Percentiles rank a stretch among this genome's conserved stretches.
Evolutionary conservation across 1,284 basidiomycete species (phyloP).

Genomic region (Sporisorium reilianum): DNA sequence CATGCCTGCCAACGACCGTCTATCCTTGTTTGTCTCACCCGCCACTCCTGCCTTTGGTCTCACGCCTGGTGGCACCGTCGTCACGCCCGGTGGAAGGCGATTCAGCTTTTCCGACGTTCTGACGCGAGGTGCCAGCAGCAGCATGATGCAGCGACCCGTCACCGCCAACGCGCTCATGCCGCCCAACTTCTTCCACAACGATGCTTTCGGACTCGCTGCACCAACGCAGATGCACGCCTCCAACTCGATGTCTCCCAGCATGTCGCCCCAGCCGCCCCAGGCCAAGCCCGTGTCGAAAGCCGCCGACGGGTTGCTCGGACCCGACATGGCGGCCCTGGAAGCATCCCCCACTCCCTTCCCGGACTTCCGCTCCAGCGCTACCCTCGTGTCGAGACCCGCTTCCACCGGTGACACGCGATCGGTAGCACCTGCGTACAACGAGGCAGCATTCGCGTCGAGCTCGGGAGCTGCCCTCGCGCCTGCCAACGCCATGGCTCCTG

Average conservation of each 20-base stretch:
- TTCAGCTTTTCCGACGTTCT: constrained; percentile 50
- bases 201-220: constrained; percentile 12
- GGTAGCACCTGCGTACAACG: constrained; percentile 12
- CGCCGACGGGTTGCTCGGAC: neutral
- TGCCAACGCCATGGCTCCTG: constrained; percentile 5
- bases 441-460: constrained; percentile 12
- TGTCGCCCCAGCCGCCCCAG: constrained; percentile 23
- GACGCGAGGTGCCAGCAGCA: constrained; percentile 9
- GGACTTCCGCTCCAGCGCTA: neutral
- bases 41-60: constrained; percentile 35
- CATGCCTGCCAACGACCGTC: constrained; percentile 32
- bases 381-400: constrained; percentile 26
- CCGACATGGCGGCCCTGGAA: neutral
- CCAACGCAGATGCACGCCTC: constrained; percentile 8
- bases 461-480: constrained; percentile 3
- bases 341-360: neutral
- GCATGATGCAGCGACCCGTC: constrained; percentile 24
- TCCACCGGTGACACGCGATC: constrained; percentile 24
- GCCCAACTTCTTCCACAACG: constrained; percentile 17
- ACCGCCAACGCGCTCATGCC: constrained; percentile 29
- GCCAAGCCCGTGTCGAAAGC: constrained; percentile 3
- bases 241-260: constrained; percentile 12
- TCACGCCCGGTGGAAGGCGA: constrained; percentile 43
- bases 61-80: constrained; percentile 32
- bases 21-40: constrained; percentile 37